Evolutionary conservation across 2,329 filamentous ascomycete genomes (phyloP).

Genomic region (Xylariales sp.): DNA sequence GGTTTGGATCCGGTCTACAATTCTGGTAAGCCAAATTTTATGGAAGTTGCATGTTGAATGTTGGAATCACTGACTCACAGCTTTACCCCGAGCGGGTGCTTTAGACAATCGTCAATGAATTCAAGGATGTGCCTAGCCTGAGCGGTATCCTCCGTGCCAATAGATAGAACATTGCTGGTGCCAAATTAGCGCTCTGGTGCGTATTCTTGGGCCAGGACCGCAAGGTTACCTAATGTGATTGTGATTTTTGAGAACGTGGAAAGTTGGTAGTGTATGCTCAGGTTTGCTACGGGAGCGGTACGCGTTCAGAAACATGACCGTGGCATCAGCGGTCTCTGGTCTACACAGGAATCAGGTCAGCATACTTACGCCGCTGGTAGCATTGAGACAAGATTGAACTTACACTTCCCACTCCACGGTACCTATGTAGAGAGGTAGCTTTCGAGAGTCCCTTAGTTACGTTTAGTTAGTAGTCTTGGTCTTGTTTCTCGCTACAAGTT

Average conservation of each 20-base stretch:
- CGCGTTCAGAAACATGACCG: neutral
- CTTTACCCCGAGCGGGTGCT: no score
- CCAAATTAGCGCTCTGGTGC: neutral
- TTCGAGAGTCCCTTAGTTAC: neutral
- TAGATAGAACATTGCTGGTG: neutral
- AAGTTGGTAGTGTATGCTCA: neutral
- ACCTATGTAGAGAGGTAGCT: neutral
- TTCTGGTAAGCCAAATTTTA: no score
- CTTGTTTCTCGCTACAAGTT: no score
- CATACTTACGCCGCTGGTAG: no score
- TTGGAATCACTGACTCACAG: no score
- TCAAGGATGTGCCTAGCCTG: neutral
- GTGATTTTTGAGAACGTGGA: neutral
- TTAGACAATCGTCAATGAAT: neutral
- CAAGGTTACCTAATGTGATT: neutral
- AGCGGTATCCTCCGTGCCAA: neutral
- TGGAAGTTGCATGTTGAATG: no score
- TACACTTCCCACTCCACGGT: slow-evolving; percentile 2
- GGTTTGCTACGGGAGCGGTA: neutral
- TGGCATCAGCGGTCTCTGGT: neutral
- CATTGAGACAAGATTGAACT: neutral
- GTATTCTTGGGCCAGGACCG: neutral
- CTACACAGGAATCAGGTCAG: neutral
- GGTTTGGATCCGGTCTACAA: no score
- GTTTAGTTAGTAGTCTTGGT: neutral